Evolutionary conservation across 257 asterid species (phyloP).

Genomic region (Primulina eburnea): DNA sequence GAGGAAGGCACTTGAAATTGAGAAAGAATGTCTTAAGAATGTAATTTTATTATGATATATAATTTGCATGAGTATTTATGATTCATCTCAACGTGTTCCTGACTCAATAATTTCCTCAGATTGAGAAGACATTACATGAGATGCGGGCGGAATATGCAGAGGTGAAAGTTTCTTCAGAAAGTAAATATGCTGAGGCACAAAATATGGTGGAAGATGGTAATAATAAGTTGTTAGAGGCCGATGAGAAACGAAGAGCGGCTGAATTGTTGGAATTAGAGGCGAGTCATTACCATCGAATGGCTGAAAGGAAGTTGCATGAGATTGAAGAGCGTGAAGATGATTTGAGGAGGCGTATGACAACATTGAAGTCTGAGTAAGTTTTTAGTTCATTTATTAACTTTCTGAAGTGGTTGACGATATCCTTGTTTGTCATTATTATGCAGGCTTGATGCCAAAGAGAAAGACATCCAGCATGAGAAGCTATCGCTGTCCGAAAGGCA

Average conservation of each 20-base stretch:
- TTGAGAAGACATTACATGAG: constrained; percentile 95
- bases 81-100: constrained; percentile 10
- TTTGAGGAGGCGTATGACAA: constrained; percentile 61
- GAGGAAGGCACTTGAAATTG: constrained; percentile 83
- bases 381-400: constrained; percentile 25
- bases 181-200: constrained; percentile 67
- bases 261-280: constrained; percentile 88
- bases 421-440: constrained; percentile 23
- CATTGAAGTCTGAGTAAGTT: constrained; percentile 81
- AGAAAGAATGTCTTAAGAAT: constrained; percentile 90
- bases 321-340: constrained; percentile 96
- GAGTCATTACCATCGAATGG: constrained; percentile 65
- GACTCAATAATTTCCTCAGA: constrained; percentile 39
- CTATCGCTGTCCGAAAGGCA: constrained; percentile 71
- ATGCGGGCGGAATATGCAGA: constrained; percentile 93
- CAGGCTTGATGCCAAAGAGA: constrained; percentile 83
- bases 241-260: constrained; percentile 67
- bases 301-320: constrained; percentile 88
- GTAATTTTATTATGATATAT: constrained; percentile 35
- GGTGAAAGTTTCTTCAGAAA: constrained; percentile 71
- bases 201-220: constrained; percentile 68
- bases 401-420: constrained; percentile 7
- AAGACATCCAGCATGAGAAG: constrained; percentile 76
- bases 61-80: constrained; percentile 4
- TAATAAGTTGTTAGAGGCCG: constrained; percentile 62